Evolutionary conservation across 192 early-diverging fungal genomes (phyloP), one percentile per base, ranked within the genome.

Genomic region (Fimicolochytrium jonesii): DNA sequence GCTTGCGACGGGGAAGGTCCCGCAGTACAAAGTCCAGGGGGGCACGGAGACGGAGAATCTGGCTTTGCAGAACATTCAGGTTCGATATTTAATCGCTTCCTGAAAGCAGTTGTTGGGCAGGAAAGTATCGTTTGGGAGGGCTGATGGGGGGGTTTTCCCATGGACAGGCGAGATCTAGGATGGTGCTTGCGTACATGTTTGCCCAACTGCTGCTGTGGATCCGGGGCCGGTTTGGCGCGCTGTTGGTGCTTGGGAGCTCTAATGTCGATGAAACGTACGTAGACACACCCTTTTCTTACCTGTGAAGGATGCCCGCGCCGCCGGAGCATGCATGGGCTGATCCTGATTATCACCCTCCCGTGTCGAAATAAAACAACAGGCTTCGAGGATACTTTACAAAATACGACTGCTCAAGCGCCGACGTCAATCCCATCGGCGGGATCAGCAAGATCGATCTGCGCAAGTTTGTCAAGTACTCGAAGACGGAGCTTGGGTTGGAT

Each of bases 381-480:
- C 72, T 99, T 45, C 83, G 96, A 34, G 96, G 96, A 1, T 99
- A 99, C 55, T 85, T 99, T 32, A 99, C 96, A 41, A 99, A 99
- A 64, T 99, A 99, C 70, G 96, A 99, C 67, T 97, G 96, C 61
- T 93, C 92, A 1, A 92, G 89, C 64, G 96, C 96, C 0, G 96
- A 99, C 68, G 76, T 99, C 31, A 97, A 97, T 58, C 96, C 96
- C 3, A 97, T 99, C 61, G 96, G 96, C 4, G 93, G 87, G 4
- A 92, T 96, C 33, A 87, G 86, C 70, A 99, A 96, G 70, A 67
- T 70, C 1, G 95, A 96, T 74, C 80, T 99, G 50, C 80, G 87
- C 34, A 77, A 80, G 2, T 99, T 91, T 54, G 90, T 99, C 26
- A 76, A 62, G 0, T 90, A 87, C 61, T 69, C 78, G 29, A 56